A percentile compares a stretch with the other conserved stretches of the same genome.
Conservation (phyloP, 139 green algal genomes). For the Limnomonas spitsbergensis region DNA sequence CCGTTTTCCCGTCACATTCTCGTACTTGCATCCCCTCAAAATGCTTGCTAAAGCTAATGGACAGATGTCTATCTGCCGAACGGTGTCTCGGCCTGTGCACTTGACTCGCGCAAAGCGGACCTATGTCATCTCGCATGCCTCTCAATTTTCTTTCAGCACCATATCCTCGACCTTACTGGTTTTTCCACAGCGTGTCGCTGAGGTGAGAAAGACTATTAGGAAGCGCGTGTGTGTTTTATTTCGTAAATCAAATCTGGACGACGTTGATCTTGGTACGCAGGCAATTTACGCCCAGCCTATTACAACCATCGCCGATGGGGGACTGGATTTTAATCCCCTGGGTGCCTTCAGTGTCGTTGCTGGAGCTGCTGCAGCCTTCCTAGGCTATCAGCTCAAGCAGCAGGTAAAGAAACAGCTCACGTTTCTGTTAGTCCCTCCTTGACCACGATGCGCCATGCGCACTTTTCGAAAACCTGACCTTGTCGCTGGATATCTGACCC, state of each 20-base stretch:
- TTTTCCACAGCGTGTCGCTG: neutral
- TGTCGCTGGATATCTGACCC: no score
- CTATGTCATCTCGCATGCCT: neutral
- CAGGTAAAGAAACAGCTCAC: neutral
- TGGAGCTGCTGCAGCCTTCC: neutral
- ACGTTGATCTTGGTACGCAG: neutral
- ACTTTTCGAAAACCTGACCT: no score
- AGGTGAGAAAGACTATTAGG: neutral
- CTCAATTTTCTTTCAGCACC: neutral
- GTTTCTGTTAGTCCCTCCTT: no score
- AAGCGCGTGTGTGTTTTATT: slow-evolving; percentile 4
- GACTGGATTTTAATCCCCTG: neutral
- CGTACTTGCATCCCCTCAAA: no score
- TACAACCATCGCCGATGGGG: neutral
- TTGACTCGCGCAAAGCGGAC: neutral
- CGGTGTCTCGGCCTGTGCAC: no score
- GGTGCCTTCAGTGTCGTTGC: neutral
- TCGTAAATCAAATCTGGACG: neutral
- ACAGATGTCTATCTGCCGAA: no score
- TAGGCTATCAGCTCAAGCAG: neutral
- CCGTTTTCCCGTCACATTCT: no score
- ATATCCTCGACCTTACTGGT: neutral
- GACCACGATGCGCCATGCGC: no score
- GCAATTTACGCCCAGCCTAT: slow-evolving; percentile 1
- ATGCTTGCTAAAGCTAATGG: no score